A percentile compares a stretch with the other conserved stretches of the same genome.
Conservation (phyloP, 2,329 filamentous ascomycete species). For the Myotisia sp. region DNA sequence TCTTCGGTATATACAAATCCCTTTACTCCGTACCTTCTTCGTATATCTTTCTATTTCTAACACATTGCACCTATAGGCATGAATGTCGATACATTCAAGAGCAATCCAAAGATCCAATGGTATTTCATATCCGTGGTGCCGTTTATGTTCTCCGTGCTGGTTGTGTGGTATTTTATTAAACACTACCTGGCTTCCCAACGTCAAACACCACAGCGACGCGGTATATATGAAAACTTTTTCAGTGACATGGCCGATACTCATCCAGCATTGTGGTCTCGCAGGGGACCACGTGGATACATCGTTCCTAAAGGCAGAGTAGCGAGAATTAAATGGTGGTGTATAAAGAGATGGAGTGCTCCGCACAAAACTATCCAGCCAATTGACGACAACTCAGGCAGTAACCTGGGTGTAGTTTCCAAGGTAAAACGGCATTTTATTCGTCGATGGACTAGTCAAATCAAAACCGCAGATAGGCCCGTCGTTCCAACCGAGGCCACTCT, state of each 20-base stretch:
- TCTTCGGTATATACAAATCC: conserved; percentile 20
- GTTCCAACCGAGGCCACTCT: conserved; percentile 7
- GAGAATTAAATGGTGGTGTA: conserved; percentile 35
- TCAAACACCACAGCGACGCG: conserved; percentile 34
- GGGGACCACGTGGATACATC: conserved; percentile 31
- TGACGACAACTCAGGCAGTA: conserved; percentile 13
- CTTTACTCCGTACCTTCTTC: neutral
- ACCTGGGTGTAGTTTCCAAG: conserved; percentile 26
- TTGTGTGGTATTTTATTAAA: conserved; percentile 36
- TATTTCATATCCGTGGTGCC: conserved; percentile 36
- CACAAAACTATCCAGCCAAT: conserved; percentile 25
- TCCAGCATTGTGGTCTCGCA: conserved; percentile 35
- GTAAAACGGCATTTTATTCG: conserved; percentile 27
- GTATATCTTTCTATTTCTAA: neutral
- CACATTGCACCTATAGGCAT: conserved; percentile 28
- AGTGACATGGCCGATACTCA: conserved; percentile 33
- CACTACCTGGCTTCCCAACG: conserved; percentile 29
- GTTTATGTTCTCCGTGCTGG: conserved; percentile 33
- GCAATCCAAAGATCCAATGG: conserved; percentile 34
- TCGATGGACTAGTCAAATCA: conserved; percentile 29
- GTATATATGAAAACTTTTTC: conserved; percentile 39
- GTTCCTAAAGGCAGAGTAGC: conserved; percentile 26
- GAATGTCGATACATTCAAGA: conserved; percentile 36
- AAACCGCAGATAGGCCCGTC: neutral
- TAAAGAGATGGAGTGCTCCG: conserved; percentile 33